Evolutionary conservation across 345 rosid genomes (phyloP), one percentile per base, ranked within the genome.

Genomic region (Lenwebbia sp.): DNA sequence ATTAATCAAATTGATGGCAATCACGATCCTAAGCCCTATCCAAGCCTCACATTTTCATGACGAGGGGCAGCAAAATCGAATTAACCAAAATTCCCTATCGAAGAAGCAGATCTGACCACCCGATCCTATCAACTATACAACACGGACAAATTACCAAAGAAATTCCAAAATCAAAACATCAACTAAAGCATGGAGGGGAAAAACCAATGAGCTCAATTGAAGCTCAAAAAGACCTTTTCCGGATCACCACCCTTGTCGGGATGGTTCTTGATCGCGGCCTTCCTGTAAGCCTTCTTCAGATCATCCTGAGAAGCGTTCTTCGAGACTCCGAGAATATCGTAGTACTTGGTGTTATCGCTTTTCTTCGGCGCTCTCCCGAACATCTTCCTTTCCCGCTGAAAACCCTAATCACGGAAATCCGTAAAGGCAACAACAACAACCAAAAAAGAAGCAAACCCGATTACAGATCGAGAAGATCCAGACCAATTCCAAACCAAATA

Each of bases 221-320:
- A 12, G 55, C 82, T 13, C 33, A 4, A 26, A 33, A 19, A 14
- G 47, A 89, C 93, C 91, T 92, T 92, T 82, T 92, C 92, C 19
- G 94, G 94, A 81, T 92, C 94, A 44, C 94, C 94, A 3, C 92
- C 94, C 92, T 92, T 92, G 51, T 92, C 94, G 56, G 94, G 94
- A 84, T 92, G 94, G 83, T 92, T 92, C 89, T 92, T 92, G 82
- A 92, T 90, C 10, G 94, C 92, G 15, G 94, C 94, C 84, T 92
- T 92, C 74, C 92, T 83, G 49, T 90, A 92, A 82, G 94, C 94
- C 88, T 90, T 92, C 91, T 92, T 92, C 30, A 92, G 89, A 88
- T 90, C 92, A 82, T 92, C 92, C 87, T 87, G 92, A 12, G 92
- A 88, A 21, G 94, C 94, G 54, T 11, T 88, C 89, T 86, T 89